Conservation (phyloP, 192 early-diverging fungal genomes). For the Coemansia guatemalensis region DNA sequence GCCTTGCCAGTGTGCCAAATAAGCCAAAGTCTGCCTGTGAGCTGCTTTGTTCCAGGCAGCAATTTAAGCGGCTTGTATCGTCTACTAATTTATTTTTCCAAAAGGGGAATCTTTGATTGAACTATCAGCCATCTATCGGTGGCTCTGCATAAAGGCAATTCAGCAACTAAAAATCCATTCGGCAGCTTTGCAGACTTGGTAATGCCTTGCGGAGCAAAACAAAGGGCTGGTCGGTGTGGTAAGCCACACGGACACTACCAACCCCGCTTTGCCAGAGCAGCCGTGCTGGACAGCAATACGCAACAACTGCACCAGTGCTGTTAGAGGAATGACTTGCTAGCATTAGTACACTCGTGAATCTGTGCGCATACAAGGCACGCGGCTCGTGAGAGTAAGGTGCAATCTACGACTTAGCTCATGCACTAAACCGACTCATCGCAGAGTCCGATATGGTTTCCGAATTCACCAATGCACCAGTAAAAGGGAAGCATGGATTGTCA, state of each 20-base stretch:
- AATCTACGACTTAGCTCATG: no score
- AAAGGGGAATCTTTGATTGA: not conserved
- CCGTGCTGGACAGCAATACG: not conserved
- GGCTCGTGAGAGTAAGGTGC: not conserved
- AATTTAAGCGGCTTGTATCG: not conserved
- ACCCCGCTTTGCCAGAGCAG: not conserved
- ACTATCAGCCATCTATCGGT: not conserved
- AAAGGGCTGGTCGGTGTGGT: not conserved
- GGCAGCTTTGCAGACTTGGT: not conserved
- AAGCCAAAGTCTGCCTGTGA: not conserved
- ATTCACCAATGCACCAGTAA: not conserved
- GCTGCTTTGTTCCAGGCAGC: not conserved
- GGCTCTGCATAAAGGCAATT: not conserved
- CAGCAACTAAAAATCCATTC: not conserved
- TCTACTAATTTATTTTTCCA: not conserved
- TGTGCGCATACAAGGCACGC: not conserved
- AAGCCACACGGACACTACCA: not conserved
- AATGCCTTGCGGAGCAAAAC: not conserved
- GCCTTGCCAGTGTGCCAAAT: not conserved
- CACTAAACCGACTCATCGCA: no score
- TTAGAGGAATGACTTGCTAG: not conserved
- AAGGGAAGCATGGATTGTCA: not conserved
- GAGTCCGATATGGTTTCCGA: not conserved
- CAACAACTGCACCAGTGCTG: not conserved
- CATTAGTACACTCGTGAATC: not conserved